Evolutionary conservation across 495 filamentous ascomycete species (phyloP).

Genomic region (Peziza echinospora): DNA sequence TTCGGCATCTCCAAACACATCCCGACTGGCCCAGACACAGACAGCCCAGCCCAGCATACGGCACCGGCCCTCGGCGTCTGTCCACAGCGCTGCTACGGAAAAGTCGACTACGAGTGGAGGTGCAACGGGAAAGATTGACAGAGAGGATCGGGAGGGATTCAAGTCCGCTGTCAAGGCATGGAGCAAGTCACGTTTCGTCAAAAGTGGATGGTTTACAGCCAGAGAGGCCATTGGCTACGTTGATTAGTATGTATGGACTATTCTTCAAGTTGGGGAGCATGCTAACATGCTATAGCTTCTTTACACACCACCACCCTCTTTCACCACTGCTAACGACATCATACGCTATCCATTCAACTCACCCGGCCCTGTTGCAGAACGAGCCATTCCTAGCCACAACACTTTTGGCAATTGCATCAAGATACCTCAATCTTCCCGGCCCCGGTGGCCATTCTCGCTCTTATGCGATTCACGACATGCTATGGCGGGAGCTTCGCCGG

Average conservation of each 20-base stretch:
- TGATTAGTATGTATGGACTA: constrained; percentile 39
- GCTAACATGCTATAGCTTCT: constrained; percentile 38
- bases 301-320: constrained; percentile 65
- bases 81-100: not conserved
- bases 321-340: constrained; percentile 45
- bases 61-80: not conserved
- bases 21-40: not conserved
- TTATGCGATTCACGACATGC: constrained; percentile 77
- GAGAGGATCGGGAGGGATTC: constrained; percentile 22
- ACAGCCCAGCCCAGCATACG: not conserved
- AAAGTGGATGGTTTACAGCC: constrained; percentile 88
- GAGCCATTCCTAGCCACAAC: constrained; percentile 85
- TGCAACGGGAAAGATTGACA: too few species aligned
- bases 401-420: constrained; percentile 70
- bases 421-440: constrained; percentile 58
- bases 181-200: constrained; percentile 77
- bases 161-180: constrained; percentile 60
- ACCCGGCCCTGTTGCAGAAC: constrained; percentile 56
- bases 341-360: constrained; percentile 35
- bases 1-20: not conserved
- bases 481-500: constrained; percentile 84
- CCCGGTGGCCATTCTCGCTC: constrained; percentile 64
- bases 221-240: constrained; percentile 83
- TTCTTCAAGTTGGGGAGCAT: not conserved
- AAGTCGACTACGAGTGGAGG: constrained; percentile 2